Percentiles rank a stretch among this genome's conserved stretches.
phyloP scores from a whole-genome alignment of 73 alveolate genomes.

The Tetrahymena thermophila region DNA sequence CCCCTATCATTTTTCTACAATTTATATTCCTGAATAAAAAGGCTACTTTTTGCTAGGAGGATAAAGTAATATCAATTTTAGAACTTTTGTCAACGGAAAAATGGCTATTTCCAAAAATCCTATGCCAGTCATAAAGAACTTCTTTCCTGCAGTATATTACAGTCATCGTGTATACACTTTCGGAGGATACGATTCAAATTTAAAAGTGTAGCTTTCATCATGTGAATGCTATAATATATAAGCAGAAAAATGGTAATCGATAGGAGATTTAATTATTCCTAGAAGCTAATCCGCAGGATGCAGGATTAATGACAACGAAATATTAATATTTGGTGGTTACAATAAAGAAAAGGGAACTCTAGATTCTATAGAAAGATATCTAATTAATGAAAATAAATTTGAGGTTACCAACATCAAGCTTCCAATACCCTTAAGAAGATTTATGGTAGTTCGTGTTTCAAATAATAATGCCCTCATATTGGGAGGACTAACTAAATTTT shows the following conservation, averaged over 20 bases:
- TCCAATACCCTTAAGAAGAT: constrained; percentile 88
- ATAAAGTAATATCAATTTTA: constrained; percentile 61
- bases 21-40: constrained; percentile 59
- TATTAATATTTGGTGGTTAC: constrained; percentile 93
- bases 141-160: constrained; percentile 63
- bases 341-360: constrained; percentile 91
- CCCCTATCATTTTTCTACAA: constrained; percentile 74
- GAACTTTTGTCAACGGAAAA: constrained; percentile 64
- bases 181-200: constrained; percentile 91
- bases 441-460: constrained; percentile 75
- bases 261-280: constrained; percentile 72
- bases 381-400: constrained; percentile 66
- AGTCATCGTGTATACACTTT: constrained; percentile 75
- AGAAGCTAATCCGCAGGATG: constrained; percentile 78
- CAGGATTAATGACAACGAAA: constrained; percentile 72
- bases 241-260: constrained; percentile 73
- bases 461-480: constrained; percentile 77
- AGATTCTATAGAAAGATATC: constrained; percentile 81
- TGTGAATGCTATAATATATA: constrained; percentile 71
- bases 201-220: constrained; percentile 70
- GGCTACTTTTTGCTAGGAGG: constrained; percentile 86
- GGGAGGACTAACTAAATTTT: constrained; percentile 83
- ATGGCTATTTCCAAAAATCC: constrained; percentile 52
- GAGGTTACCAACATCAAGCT: constrained; percentile 63
- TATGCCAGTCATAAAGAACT: constrained; percentile 78